Percentiles rank a stretch among this genome's conserved stretches.
Conservation (phyloP, 495 filamentous ascomycete genomes). For the Hypomontagnella submonticulosa region DNA sequence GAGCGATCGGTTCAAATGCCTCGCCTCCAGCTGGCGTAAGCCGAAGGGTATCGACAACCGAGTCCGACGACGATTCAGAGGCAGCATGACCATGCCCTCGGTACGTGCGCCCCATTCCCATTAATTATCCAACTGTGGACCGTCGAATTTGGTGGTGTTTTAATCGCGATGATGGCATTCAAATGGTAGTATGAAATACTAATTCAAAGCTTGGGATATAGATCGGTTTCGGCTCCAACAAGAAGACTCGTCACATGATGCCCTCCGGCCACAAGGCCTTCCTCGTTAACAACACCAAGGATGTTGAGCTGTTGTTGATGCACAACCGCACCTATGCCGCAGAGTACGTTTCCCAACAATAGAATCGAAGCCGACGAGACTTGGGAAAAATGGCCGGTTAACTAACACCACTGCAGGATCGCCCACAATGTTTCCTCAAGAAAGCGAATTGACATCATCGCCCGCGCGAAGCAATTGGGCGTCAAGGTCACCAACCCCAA, state of each 20-base stretch:
- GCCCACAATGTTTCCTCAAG: slow-evolving; percentile 95
- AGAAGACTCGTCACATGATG: slow-evolving; percentile 98
- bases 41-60: slow-evolving; percentile 98
- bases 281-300: slow-evolving; percentile 94
- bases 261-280: slow-evolving; percentile 99
- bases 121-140: background rate
- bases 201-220: slow-evolving; percentile 51
- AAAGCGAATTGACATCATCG: slow-evolving; percentile 97
- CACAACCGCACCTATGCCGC: slow-evolving; percentile 99
- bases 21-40: slow-evolving; percentile 92
- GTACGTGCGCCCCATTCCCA: slow-evolving; percentile 67
- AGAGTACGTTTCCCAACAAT: slow-evolving; percentile 90
- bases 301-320: slow-evolving; percentile 98
- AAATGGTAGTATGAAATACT: slow-evolving; percentile 2
- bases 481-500: slow-evolving; percentile 99
- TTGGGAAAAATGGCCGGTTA: slow-evolving; percentile 7
- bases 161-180: background rate
- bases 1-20: slow-evolving; percentile 92
- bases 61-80: slow-evolving; percentile 66
- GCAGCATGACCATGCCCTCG: slow-evolving; percentile 95
- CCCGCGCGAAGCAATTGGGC: slow-evolving; percentile 93
- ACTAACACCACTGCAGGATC: slow-evolving; percentile 71
- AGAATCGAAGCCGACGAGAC: slow-evolving; percentile 43
- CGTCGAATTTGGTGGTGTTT: slow-evolving; percentile 6
- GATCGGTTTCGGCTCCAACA: slow-evolving; percentile 99